Conservation (phyloP, 2,329 filamentous ascomycete genomes). For the Scopulariopsis brevicaulis region DNA sequence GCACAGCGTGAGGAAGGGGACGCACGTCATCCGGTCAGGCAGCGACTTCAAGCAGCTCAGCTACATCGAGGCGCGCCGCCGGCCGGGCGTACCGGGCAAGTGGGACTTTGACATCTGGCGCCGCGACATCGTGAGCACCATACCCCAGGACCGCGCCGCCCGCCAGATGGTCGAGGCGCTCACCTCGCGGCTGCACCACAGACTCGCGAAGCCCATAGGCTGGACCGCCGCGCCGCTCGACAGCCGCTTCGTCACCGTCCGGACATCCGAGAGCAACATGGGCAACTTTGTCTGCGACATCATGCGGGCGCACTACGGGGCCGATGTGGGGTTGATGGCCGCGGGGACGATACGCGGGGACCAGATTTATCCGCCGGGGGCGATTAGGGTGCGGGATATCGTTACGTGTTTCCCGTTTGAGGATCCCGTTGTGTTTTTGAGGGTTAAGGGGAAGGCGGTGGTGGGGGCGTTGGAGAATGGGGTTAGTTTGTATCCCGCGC, state of each 20-base stretch:
- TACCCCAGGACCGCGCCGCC: constrained; percentile 26
- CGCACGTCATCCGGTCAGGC: constrained; percentile 76
- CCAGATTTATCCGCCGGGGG: constrained; percentile 74
- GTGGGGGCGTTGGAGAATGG: constrained; percentile 76
- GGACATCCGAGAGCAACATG: constrained; percentile 67
- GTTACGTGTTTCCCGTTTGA: constrained; percentile 88
- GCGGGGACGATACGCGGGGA: constrained; percentile 80
- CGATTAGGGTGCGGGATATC: constrained; percentile 70
- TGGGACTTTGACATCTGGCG: constrained; percentile 76
- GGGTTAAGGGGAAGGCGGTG: constrained; percentile 59
- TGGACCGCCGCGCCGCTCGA: constrained; percentile 77
- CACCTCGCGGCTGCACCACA: constrained; percentile 62
- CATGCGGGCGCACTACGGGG: constrained; percentile 71
- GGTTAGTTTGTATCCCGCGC: constrained; percentile 67
- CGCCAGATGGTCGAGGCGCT: constrained; percentile 32
- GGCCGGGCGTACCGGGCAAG: constrained; percentile 21
- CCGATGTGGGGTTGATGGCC: constrained; percentile 77
- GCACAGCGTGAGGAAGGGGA: constrained; percentile 66
- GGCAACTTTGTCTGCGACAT: constrained; percentile 89
- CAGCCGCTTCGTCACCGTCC: constrained; percentile 74
- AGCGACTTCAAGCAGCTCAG: constrained; percentile 89
- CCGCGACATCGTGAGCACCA: constrained; percentile 59
- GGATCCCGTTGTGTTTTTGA: constrained; percentile 73
- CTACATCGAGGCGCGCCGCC: constrained; percentile 63
- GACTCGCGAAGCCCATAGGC: constrained; percentile 71